Conservation (phyloP, 495 filamentous ascomycete species). For the Trichoderma orchidacearum region DNA sequence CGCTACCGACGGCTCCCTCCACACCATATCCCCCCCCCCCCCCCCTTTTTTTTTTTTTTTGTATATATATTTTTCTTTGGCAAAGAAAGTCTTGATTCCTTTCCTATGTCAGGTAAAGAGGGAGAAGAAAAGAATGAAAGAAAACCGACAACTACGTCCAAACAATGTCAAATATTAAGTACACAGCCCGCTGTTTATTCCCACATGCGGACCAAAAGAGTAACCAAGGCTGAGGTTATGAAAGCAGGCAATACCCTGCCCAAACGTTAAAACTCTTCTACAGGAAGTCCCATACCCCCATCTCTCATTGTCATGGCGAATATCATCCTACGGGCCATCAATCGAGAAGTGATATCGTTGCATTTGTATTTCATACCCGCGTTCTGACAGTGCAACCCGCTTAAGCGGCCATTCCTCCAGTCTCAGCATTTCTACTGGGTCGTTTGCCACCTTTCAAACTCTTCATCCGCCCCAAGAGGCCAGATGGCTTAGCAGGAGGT, state of each 20-base stretch:
- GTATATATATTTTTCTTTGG: too few relatives aligned
- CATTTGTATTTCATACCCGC: not conserved
- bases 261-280: too few relatives aligned
- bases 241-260: too few relatives aligned
- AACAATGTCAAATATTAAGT: not conserved
- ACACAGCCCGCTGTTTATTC: conserved; percentile 1
- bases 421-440: conserved; percentile 11
- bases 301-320: too few relatives aligned
- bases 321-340: not conserved
- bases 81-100: not conserved
- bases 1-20: too few relatives aligned
- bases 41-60: too few relatives aligned
- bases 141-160: too few relatives aligned
- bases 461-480: conserved; percentile 78
- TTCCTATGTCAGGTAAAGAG: not conserved
- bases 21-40: too few relatives aligned
- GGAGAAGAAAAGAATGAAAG: not conserved
- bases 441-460: conserved; percentile 55
- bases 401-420: conserved; percentile 12
- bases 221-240: too few relatives aligned
- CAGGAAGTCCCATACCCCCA: too few relatives aligned
- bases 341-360: not conserved
- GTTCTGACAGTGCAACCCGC: not conserved
- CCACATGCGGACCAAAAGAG: too few relatives aligned
- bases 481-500: conserved; percentile 32